phyloP scores from a whole-genome alignment of 352 stramenopile species.

The Pythium scleroteichum region DNA sequence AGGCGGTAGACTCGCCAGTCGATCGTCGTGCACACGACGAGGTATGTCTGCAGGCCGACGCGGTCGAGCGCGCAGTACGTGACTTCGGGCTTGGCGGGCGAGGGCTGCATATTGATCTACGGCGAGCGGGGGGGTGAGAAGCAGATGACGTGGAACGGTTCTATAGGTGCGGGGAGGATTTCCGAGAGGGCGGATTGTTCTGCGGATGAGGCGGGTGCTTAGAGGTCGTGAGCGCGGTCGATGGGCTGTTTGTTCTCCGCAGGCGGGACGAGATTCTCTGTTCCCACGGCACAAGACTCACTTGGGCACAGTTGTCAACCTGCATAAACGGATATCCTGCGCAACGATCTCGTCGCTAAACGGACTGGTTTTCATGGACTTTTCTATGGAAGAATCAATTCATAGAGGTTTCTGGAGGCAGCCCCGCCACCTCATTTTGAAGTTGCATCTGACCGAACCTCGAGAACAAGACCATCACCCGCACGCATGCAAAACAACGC shows the following conservation, averaged over 20 bases:
- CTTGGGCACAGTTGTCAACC: conserved; percentile 9
- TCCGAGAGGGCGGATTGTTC: conserved; percentile 16
- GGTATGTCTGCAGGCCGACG: conserved; percentile 46
- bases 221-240: conserved; percentile 1
- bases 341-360: conserved; percentile 5
- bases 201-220: conserved; percentile 5
- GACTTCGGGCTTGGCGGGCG: conserved; percentile 35
- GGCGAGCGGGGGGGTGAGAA: not conserved
- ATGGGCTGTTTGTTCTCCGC: conserved; percentile 14
- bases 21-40: conserved; percentile 57
- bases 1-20: conserved; percentile 64
- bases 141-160: conserved; percentile 10
- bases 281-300: conserved; percentile 19
- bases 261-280: conserved; percentile 28
- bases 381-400: conserved; percentile 9
- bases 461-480: conserved; percentile 30
- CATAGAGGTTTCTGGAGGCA: conserved; percentile 9
- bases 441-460: conserved; percentile 29
- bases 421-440: conserved; percentile 29
- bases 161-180: conserved; percentile 2
- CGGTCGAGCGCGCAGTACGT: conserved; percentile 70
- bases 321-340: conserved; percentile 18
- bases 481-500: conserved; percentile 15
- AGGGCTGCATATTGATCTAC: conserved; percentile 16
- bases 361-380: not conserved